Conservation (phyloP, 1,139 yeast species). For the Saccharomyces pastorianus region DNA sequence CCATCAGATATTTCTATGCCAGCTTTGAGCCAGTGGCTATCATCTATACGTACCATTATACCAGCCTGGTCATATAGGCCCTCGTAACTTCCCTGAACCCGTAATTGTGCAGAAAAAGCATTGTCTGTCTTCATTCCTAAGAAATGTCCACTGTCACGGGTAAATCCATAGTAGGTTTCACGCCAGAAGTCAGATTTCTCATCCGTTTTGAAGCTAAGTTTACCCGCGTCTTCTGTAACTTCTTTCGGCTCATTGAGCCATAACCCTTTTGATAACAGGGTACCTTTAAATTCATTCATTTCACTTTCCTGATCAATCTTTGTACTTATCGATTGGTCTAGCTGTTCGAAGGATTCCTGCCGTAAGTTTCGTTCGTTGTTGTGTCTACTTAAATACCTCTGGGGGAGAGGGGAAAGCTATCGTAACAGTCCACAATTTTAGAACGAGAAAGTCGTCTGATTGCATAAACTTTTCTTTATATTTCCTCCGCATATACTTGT, state of each 20-base stretch:
- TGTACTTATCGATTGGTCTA: neutral
- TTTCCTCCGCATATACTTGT: neutral
- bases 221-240: neutral
- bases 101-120: constrained; percentile 3
- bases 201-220: constrained; percentile 1
- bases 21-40: constrained; percentile 5
- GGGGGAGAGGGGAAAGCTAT: neutral
- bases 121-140: constrained; percentile 2
- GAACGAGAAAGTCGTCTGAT: neutral
- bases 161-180: constrained; percentile 4
- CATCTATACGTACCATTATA: constrained; percentile 4
- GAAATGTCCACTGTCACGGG: constrained; percentile 4
- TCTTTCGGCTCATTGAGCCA: neutral
- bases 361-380: neutral
- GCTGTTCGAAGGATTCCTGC: neutral
- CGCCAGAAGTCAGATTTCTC: constrained; percentile 6
- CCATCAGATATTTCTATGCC: constrained; percentile 7
- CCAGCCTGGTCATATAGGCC: constrained; percentile 7
- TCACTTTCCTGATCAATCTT: neutral
- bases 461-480: neutral
- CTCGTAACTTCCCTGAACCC: constrained; percentile 2
- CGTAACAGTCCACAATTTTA: neutral
- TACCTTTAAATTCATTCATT: neutral
- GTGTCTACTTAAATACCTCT: neutral
- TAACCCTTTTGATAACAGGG: neutral